Evolutionary conservation across 345 rosid genomes (phyloP), one percentile per base, ranked within the genome.

Genomic region (Fremontodendron californicum): DNA sequence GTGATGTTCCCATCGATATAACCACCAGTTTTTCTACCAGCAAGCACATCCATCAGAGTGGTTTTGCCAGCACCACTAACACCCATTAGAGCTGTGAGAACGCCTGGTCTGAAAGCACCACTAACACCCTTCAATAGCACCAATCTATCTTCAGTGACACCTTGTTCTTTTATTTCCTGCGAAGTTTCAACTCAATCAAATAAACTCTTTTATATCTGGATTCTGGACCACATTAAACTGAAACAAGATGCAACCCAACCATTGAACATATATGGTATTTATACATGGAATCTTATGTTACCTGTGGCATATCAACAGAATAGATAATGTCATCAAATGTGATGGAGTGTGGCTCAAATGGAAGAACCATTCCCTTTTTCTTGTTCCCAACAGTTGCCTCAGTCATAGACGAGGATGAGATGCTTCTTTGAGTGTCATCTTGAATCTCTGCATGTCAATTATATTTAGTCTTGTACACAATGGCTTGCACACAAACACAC

Each of bases 11-110:
- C 97, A 37, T 89, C 92, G 8, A 91, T 86, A 68, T 89, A 90
- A 45, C 97, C 96, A 67, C 93, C 93, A 27, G 93, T 90, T 84
- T 93, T 93, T 77, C 98, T 86, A 67, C 98, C 98, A 39, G 98
- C 96, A 29, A 93, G 79, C 66, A 93, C 97, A 84, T 93, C 97
- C 97, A 93, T 90, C 71, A 91, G 57, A 76, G 97, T 93, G 19
- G 97, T 91, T 84, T 93, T 93, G 2, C 97, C 96, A 6, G 96
- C 96, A n/a, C 96, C 96, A 19, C 91, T 88, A 45, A 88, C 90
- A 69, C 93, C 95, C 95, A 91, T 91, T 46, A 89, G 82, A 79
- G 94, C 93, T 18, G 97, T 92, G 4, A 92, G 93, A 75, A 92
- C 92, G 4, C 97, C 97, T 12, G 95, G 95, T 84, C 93, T 87